Base-by-base conservation (phyloP, 257 asterid species). In the Przewalskia tangutica region DNA sequence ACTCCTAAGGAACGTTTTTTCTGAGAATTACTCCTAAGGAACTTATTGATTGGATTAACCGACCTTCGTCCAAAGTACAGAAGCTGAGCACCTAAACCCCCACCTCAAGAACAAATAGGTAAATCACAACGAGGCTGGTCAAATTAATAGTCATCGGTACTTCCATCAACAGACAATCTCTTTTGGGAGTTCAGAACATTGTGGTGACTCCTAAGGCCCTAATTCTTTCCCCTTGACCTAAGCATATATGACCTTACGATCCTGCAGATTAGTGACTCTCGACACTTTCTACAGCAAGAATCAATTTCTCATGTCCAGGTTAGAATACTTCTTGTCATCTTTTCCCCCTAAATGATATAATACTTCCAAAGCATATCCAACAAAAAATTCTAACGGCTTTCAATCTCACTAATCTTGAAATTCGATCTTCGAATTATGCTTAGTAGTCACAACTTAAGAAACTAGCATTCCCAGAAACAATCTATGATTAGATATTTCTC, bases 341-440 rank as follows among this genome's bases (percentile, higher is more conserved):
- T 38, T 38, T 12, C 32, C 42, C 42, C 9, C 44, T 4, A 63
- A 63, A 27, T 63, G 42, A 32, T 32, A 62, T 8, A 23, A 23
- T 11, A 63, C 70, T 32, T 32, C 8, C 16, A 32, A 27, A 32
- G 44, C 12, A 62, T 23, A 32, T 5, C 9, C 23, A 56, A 55
- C 91, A 95, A 86, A 78, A 38, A 38, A 0, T 38, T 38, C 42
- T 59, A n/a, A 2, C 6, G 3, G 42, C 68, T 62, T 62, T 23
- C 68, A 62, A 11, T 42, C 17, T 23, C 17, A 5, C 40, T 62
- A 62, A 60, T 62, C 68, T 62, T 10, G 68, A 62, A 62, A 27
- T 27, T 3, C 17, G 6, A 62, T 11, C 68, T 62, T 27, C 2
- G 4, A 23, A 27, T 38, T 62, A 62, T 62, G 34, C 40, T 23